A percentile compares a stretch with the other conserved stretches of the same genome.
Evolutionary conservation across 129 eudicot species (phyloP).

Genomic region (Chrysanthemum seticuspe): DNA sequence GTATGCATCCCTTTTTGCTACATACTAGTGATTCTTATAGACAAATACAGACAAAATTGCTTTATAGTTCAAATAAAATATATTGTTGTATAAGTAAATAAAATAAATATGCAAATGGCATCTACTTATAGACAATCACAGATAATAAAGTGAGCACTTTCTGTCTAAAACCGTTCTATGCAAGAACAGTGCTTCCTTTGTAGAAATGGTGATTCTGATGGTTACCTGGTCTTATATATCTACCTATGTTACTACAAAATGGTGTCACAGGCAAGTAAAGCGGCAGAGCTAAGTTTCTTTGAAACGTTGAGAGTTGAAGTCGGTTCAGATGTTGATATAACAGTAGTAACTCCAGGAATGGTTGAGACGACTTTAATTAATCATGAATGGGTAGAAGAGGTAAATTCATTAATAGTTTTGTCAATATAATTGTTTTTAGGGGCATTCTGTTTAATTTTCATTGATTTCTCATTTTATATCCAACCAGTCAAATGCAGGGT

Average conservation of each 20-base stretch:
- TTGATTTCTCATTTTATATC: neutral
- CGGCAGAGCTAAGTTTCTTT: slow-evolving; percentile 30
- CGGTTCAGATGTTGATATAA: slow-evolving; percentile 23
- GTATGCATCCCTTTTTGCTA: neutral
- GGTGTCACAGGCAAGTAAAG: slow-evolving; percentile 30
- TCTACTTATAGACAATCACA: too few relatives aligned
- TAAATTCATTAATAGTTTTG: neutral
- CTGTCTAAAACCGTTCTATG: too few relatives aligned
- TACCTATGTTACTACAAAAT: too few relatives aligned
- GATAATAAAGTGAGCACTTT: too few relatives aligned
- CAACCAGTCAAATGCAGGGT: slow-evolving; percentile 35
- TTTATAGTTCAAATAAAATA: neutral
- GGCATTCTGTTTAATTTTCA: neutral
- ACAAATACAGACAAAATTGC: too few relatives aligned
- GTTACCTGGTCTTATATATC: too few relatives aligned
- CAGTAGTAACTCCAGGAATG: slow-evolving; percentile 25
- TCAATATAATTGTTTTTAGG: neutral
- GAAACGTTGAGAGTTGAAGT: slow-evolving; percentile 28
- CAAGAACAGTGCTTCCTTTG: too few relatives aligned
- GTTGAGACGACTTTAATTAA: slow-evolving; percentile 18
- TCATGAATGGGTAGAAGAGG: slow-evolving; percentile 15
- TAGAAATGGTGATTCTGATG: too few relatives aligned
- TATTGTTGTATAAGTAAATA: neutral
- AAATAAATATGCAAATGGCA: too few relatives aligned
- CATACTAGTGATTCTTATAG: neutral